Percentiles rank a stretch among this genome's conserved stretches.
phyloP scores from a whole-genome alignment of 306 rosid species.

The Rubus idaeus region DNA sequence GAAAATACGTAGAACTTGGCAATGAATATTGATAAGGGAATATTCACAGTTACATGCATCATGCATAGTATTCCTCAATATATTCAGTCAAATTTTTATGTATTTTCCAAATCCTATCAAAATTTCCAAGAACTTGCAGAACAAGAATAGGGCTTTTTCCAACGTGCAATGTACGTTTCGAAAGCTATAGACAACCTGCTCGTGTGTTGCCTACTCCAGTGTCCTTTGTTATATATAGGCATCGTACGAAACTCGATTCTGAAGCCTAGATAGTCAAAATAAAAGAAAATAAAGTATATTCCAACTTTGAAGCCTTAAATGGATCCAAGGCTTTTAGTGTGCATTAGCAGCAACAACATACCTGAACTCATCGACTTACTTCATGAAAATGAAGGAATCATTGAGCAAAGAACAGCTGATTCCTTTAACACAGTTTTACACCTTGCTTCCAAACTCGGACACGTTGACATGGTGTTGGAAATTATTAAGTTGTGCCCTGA shows the following conservation, averaged over 20 bases:
- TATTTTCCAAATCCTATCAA: background rate
- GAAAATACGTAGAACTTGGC: slow-evolving; percentile 10
- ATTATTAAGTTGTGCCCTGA: slow-evolving; percentile 53
- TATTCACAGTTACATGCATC: background rate
- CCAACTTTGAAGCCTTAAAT: slow-evolving; percentile 26
- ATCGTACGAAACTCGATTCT: background rate
- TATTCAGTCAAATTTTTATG: background rate
- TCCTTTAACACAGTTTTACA: slow-evolving; percentile 58
- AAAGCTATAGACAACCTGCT: background rate
- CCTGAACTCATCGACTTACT: slow-evolving; percentile 36
- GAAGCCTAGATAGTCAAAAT: background rate
- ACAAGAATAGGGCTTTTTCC: background rate
- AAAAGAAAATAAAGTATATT: background rate
- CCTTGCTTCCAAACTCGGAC: slow-evolving; percentile 58
- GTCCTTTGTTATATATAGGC: background rate
- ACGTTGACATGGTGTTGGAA: slow-evolving; percentile 42
- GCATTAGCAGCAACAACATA: slow-evolving; percentile 41
- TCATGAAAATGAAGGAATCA: slow-evolving; percentile 37
- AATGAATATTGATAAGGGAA: background rate
- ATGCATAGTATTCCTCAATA: background rate
- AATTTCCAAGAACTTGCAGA: background rate
- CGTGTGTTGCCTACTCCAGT: background rate
- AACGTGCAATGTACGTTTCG: slow-evolving; percentile 1
- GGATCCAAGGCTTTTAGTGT: slow-evolving; percentile 52
- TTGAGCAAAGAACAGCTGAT: slow-evolving; percentile 44